Evolutionary conservation across 768 basidiomycete species (phyloP), one percentile per base, ranked within the genome.

Genomic region (Multifurca ochricompacta): DNA sequence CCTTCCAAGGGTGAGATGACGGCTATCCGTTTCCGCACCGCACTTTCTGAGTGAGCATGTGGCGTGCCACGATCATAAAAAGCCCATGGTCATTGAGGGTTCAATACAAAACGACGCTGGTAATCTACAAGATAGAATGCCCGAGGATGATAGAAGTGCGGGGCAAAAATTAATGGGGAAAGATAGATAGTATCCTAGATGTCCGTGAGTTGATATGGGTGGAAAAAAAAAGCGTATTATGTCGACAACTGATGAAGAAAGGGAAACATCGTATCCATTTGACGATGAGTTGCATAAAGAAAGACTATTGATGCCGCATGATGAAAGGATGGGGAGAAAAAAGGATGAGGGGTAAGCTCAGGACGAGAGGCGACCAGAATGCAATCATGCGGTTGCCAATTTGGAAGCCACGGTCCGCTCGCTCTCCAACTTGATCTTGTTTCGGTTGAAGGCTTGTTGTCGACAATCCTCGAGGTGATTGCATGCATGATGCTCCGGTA

Each of bases 401-500:
- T 91, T 92, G 66, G 86, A 74, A 31, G 84, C 83, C 32, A 88
- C 84, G 18, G 91, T 93, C 70, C 86, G 82, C 71, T 93, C 91
- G 62, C 83, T 82, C 77, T 91, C 90, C 54, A 93, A 73, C 72
- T 88, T 88, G 48, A 73, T 77, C 80, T 92, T 91, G 76, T 93
- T 92, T 65, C 80, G 77, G 61, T 90, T 82, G 66, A 91, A 93
- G 18, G 91, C 91, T 69, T 89, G 85, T 68, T 90, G 85, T 59
- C 85, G 75, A 72, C 91, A 93, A 68, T 83, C 83, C 66, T 87
- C 83, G 58, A 94, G 73, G 58, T 91, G 85, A 61, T 80, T 78
- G 73, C 91, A 94, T 51, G 78, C 77, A 68, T 94, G 91, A 62
- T 89, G 87, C 67, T 93, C 91, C 6, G 91, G 90, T 59, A 94